A percentile compares a stretch with the other conserved stretches of the same genome.
Evolutionary conservation across 1,284 basidiomycete genomes (phyloP).

Genomic region (Sporisorium iseilematis-ciliati): DNA sequence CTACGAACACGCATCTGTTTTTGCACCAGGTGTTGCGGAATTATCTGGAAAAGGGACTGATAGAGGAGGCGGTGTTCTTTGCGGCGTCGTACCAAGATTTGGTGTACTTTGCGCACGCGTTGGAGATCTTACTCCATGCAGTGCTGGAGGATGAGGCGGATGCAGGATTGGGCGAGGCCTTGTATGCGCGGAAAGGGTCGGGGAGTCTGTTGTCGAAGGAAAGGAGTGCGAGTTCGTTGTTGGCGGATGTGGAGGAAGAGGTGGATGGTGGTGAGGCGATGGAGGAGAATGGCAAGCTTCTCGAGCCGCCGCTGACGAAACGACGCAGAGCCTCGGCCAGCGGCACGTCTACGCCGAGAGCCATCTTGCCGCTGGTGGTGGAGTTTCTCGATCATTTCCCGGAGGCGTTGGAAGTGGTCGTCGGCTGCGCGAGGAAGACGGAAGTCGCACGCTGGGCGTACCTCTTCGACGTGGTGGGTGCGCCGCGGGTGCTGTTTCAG

Average conservation of each 20-base stretch:
- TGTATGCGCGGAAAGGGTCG: slow-evolving; percentile 34
- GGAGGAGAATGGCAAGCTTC: slow-evolving; percentile 8
- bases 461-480: slow-evolving; percentile 89
- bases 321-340: slow-evolving; percentile 4
- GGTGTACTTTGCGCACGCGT: slow-evolving; percentile 91
- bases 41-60: slow-evolving; percentile 75
- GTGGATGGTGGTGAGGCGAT: background rate
- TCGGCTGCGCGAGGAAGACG: slow-evolving; percentile 95
- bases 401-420: slow-evolving; percentile 88
- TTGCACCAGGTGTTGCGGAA: slow-evolving; percentile 89
- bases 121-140: slow-evolving; percentile 92
- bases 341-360: slow-evolving; percentile 64
- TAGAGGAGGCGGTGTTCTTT: slow-evolving; percentile 79
- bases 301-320: slow-evolving; percentile 19
- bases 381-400: slow-evolving; percentile 96
- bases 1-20: slow-evolving; percentile 94
- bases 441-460: slow-evolving; percentile 91
- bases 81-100: slow-evolving; percentile 88
- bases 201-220: slow-evolving; percentile 46
- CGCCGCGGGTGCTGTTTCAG: slow-evolving; percentile 90
- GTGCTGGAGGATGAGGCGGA: slow-evolving; percentile 90
- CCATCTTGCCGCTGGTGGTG: slow-evolving; percentile 79
- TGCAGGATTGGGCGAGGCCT: slow-evolving; percentile 40
- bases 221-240: slow-evolving; percentile 36
- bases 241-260: slow-evolving; percentile 35